A percentile compares a stretch with the other conserved stretches of the same genome.
These are phyloP conservation scores for Kappamyces sp. DNA, from an alignment of 192 early-diverging fungal genomes.

Conservation along the genomic window DNA sequence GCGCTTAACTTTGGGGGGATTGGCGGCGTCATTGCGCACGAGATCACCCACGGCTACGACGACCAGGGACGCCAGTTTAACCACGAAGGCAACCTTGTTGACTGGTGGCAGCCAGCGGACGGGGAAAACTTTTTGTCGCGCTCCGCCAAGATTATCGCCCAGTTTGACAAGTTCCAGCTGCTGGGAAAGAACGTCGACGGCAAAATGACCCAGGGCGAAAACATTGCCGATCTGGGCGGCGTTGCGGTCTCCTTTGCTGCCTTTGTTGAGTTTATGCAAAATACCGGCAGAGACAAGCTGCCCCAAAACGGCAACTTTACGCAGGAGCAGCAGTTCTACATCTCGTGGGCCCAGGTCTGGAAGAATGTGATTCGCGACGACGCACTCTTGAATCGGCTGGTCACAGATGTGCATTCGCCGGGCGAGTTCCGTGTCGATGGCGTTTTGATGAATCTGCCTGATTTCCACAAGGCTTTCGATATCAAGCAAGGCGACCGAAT, in stretches of 20 bases:
- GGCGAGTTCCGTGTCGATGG: conserved; percentile 15
- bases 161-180: conserved; percentile 5
- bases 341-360: conserved; percentile 15
- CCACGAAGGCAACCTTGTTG: conserved; percentile 16
- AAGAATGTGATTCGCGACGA: conserved; percentile 5
- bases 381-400: background rate
- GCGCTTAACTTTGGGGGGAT: conserved; percentile 31
- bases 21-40: conserved; percentile 34
- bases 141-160: conserved; percentile 13
- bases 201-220: conserved; percentile 27
- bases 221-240: conserved; percentile 36
- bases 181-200: conserved; percentile 21
- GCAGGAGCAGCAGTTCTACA: conserved; percentile 14
- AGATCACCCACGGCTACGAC: conserved; percentile 38
- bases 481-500: conserved; percentile 13
- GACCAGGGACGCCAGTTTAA: conserved; percentile 30
- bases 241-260: conserved; percentile 13
- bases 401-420: conserved; percentile 11
- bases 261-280: background rate
- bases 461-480: conserved; percentile 11
- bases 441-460: background rate
- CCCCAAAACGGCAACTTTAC: conserved; percentile 7
- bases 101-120: conserved; percentile 34
- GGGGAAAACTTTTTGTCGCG: conserved; percentile 16
- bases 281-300: background rate